phyloP scores from a whole-genome alignment of 495 filamentous ascomycete species.

The Filosporella fistucella region DNA sequence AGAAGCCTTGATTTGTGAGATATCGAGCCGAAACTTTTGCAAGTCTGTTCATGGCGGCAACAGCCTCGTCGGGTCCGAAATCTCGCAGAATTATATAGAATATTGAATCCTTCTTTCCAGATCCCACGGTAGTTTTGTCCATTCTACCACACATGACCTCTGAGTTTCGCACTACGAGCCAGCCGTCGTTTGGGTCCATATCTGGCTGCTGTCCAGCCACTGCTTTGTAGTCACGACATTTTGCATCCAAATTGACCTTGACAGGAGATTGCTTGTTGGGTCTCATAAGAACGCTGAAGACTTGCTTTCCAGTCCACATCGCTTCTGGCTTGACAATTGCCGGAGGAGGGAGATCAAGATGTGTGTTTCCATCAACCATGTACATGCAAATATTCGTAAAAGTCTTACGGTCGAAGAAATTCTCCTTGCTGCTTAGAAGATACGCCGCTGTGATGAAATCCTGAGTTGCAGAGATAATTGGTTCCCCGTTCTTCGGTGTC shows the following conservation, averaged over 20 bases:
- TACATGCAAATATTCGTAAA: constrained; percentile 89
- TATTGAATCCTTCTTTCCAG: constrained; percentile 94
- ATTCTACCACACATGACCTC: constrained; percentile 98
- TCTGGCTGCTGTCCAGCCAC: constrained; percentile 54
- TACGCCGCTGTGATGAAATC: constrained; percentile 98
- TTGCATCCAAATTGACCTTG: constrained; percentile 87
- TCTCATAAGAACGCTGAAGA: constrained; percentile 93
- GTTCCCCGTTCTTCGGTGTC: constrained; percentile 96
- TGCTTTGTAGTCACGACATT: constrained; percentile 75
- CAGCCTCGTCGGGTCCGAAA: constrained; percentile 84
- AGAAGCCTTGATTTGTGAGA: constrained; percentile 89
- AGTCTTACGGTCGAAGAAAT: constrained; percentile 79
- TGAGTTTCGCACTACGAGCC: constrained; percentile 89
- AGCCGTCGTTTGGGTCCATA: constrained; percentile 79
- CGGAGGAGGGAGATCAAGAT: constrained; percentile 83
- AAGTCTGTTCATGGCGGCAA: constrained; percentile 88
- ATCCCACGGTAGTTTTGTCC: constrained; percentile 94
- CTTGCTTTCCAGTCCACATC: constrained; percentile 96
- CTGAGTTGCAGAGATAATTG: constrained; percentile 96
- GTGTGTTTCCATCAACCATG: constrained; percentile 80
- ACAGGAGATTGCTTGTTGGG: constrained; percentile 79
- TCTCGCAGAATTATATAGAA: constrained; percentile 96
- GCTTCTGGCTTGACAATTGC: constrained; percentile 78
- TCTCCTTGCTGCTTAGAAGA: constrained; percentile 86
- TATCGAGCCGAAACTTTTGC: constrained; percentile 86